Percentiles rank a stretch among this genome's conserved stretches.
These are phyloP conservation scores for Boletus sp. DNA, from an alignment of 768 basidiomycete genomes.

Conservation along the genomic window DNA sequence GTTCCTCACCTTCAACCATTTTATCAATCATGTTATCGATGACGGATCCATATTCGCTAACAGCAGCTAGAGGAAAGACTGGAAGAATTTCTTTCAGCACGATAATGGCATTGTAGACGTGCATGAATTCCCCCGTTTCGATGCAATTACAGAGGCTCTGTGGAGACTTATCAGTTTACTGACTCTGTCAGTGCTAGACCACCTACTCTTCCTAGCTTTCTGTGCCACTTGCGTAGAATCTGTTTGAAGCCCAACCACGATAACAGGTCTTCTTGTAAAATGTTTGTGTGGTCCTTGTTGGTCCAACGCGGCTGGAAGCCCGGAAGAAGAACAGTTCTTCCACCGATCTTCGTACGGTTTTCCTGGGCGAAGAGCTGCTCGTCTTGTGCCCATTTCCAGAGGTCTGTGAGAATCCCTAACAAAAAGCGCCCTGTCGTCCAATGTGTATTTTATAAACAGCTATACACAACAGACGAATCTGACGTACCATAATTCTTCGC, in stretches of 20 bases:
- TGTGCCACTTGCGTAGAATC: conserved; percentile 83
- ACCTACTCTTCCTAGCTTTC: conserved; percentile 66
- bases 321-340: conserved; percentile 60
- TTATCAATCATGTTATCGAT: conserved; percentile 63
- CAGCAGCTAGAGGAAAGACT: conserved; percentile 76
- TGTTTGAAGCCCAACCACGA: conserved; percentile 69
- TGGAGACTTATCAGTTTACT: background rate
- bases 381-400: conserved; percentile 77
- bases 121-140: conserved; percentile 90
- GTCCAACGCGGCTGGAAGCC: conserved; percentile 61
- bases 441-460: background rate
- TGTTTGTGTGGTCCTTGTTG: conserved; percentile 40
- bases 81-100: conserved; percentile 89
- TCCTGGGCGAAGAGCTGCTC: conserved; percentile 72
- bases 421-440: conserved; percentile 75
- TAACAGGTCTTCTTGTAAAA: conserved; percentile 53
- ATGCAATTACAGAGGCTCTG: conserved; percentile 83
- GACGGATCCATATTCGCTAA: conserved; percentile 50
- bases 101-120: conserved; percentile 94
- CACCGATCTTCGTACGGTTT: conserved; percentile 62
- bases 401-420: conserved; percentile 70
- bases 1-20: conserved; percentile 71
- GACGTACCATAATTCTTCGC: conserved; percentile 85
- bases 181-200: background rate
- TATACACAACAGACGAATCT: background rate